Base-by-base conservation (phyloP, 78 protist species). In the Guillardia theta region DNA sequence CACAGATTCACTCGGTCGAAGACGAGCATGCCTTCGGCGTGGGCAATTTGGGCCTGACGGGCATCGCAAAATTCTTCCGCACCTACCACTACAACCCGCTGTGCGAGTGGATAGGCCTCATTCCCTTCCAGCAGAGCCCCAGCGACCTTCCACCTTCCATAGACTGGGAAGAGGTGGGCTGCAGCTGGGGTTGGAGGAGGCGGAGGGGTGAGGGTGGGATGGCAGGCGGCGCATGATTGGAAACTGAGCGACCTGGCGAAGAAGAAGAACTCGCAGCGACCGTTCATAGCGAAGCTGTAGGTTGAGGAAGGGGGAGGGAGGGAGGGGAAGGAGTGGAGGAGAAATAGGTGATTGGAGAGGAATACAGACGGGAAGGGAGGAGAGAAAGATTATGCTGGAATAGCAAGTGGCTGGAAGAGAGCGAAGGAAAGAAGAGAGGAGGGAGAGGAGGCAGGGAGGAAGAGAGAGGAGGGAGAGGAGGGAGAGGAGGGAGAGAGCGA, bases 41-140 rank as follows among this genome's bases (percentile, higher is more conserved):
- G 45, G 83, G 83, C 27, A 70, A 70, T 43, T 1, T 70, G 45
- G 83, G 83, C 4, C 33, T 70, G 45, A 24, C 22, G 0, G 83
- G 83, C 41, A 70, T 70, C 36, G 83, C 83, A 12, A 70, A 70
- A 24, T 70, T 70, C 83, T 70, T 70, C 83, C 33, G 41, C n/a
- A 70, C 83, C 33, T 70, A 70, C 83, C 83, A 43, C 83, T 70
- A 33, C 83, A 70, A 70, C 83, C 83, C 83, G 83, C 83, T 70
- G 27, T 70, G 83, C 83, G 41, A 70, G 41, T 70, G 83, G 83
- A 70, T 70, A 1, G 83, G 83, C 22, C 36, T 24, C 33, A 43
- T 0, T 36, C 41, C 83, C 1, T 12, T 24, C 6, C 45, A 21
- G 12, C 43, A 64, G 78, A 33, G 6, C 33, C 39, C 43, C 15